phyloP scores from a whole-genome alignment of 176 grass and related monocot genomes.

The Ensete glaucum region DNA sequence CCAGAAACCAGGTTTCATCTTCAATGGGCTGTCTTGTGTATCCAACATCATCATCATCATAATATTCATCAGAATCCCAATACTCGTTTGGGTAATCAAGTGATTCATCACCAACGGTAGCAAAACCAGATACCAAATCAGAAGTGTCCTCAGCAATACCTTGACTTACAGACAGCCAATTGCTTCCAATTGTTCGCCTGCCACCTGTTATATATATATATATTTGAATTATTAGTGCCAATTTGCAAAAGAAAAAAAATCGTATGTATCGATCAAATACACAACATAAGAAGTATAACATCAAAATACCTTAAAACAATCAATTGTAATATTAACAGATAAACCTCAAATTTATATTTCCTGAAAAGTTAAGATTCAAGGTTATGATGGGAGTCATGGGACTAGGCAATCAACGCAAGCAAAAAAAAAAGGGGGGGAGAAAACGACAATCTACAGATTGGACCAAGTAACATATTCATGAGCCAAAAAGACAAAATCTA shows the following conservation, averaged over 20 bases:
- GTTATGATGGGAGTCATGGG: too few relatives aligned
- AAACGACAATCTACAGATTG: too few relatives aligned
- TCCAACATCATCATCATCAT: constrained; percentile 89
- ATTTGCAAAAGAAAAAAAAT: not conserved
- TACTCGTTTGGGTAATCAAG: constrained; percentile 92
- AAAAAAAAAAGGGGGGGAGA: too few relatives aligned
- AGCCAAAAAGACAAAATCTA: not conserved
- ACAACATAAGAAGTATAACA: not conserved
- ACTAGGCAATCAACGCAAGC: too few relatives aligned
- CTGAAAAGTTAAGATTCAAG: too few relatives aligned
- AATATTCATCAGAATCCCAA: constrained; percentile 98
- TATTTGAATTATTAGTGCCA: not conserved
- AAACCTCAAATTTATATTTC: too few relatives aligned
- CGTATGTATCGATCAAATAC: not conserved
- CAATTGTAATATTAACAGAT: constrained; percentile 2
- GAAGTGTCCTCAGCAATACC: constrained; percentile 93
- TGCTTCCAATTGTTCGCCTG: constrained; percentile 58
- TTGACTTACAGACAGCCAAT: constrained; percentile 92
- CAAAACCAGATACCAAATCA: constrained; percentile 81
- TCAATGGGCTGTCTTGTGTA: constrained; percentile 96
- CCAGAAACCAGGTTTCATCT: constrained; percentile 97
- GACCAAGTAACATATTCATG: too few relatives aligned
- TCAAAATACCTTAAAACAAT: not conserved
- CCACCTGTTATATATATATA: constrained; percentile 37
- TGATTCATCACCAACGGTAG: constrained; percentile 66